Base-by-base conservation (phyloP, 2,329 filamentous ascomycete genomes). In the Nothophoma quercina region DNA sequence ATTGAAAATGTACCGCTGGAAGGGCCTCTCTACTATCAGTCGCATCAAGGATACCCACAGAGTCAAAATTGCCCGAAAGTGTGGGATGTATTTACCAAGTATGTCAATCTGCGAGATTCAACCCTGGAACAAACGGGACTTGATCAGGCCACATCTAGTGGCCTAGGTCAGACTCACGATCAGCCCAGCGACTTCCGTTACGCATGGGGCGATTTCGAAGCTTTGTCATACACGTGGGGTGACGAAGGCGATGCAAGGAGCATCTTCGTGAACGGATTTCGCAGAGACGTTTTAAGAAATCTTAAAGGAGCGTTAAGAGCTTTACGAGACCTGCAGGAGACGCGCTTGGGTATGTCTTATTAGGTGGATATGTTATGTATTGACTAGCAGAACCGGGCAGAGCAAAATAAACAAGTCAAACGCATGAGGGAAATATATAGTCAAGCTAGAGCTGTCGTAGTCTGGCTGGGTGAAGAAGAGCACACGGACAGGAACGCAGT, bases 101-200 rank as follows among this genome's bases (percentile, higher is more conserved):
- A n/a, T n/a, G 39, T 42, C 8, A 25, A 42, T 42, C 39, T 42
- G 39, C 39, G 39, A 42, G 39, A 42, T 42, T 42, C 39, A 29
- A 42, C 39, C 39, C 25, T 42, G 39, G 39, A 42, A 42, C 39
- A 42, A 42, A 42, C 39, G 25, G 22, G 10, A 30, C 23, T 42
- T 30, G 39, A 42, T 16, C 8, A 42, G 39, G 28, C 39, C 23
- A 42, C 39, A 29, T 29, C 9, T 30, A 9, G 18, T 19, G 23
- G 39, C 39, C 28, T 42, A 19, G 30, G 1, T 29, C 23, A 42
- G 22, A 29, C 15, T 3, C 25, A 30, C 23, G 19, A 29, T 30
- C 39, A 42, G n/a, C 12, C 13, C 28, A 42, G 16, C 23, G 39
- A 21, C 39, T 18, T n/a, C 30, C 39, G 39, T 29, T 42, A 42